Conservation (phyloP, 306 rosid genomes). For the Ammopiptanthus mongolicus region DNA sequence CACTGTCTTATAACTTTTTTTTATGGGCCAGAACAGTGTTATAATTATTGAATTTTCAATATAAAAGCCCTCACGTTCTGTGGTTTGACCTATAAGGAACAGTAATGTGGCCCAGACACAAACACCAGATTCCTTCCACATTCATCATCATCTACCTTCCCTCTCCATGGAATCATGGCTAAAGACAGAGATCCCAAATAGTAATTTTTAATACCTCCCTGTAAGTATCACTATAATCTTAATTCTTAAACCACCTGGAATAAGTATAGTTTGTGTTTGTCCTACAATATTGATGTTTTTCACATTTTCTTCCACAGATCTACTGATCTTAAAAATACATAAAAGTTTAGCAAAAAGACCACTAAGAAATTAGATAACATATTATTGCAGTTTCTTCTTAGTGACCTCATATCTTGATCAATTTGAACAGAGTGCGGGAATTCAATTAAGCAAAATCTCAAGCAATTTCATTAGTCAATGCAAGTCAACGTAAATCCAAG, state of each 20-base stretch:
- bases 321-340: background rate
- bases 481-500: conserved; percentile 20
- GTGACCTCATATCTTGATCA: background rate
- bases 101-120: background rate
- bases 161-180: background rate
- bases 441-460: background rate
- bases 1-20: background rate
- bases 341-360: background rate
- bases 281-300: background rate
- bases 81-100: background rate
- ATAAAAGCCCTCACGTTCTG: background rate
- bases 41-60: background rate
- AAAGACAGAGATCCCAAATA: background rate
- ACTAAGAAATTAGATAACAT: background rate
- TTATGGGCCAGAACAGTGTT: background rate
- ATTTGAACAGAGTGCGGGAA: background rate
- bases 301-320: background rate
- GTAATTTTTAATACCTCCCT: background rate
- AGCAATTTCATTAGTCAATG: conserved; percentile 3
- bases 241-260: background rate
- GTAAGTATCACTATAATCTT: background rate
- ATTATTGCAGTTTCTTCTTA: background rate
- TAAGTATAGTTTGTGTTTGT: background rate
- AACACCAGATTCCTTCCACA: background rate
- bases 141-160: background rate